Evolutionary conservation across 2,329 filamentous ascomycete genomes (phyloP).

Genomic region (Zymoseptoria tritici): DNA sequence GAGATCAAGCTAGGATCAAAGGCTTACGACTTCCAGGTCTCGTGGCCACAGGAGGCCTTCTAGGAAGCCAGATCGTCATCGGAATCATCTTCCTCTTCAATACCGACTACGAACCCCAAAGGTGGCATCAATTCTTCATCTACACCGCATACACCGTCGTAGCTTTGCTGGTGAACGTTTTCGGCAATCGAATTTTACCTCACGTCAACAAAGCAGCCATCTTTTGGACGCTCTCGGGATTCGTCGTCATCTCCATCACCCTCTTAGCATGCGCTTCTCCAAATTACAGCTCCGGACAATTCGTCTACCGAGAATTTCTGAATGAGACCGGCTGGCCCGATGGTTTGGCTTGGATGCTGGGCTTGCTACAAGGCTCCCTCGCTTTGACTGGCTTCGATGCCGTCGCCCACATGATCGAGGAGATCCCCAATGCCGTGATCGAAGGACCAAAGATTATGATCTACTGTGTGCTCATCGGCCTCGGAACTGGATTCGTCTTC

Average conservation of each 20-base stretch:
- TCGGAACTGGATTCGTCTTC: conserved; percentile 32
- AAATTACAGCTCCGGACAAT: conserved; percentile 55
- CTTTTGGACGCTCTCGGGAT: conserved; percentile 62
- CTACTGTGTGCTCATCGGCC: conserved; percentile 30
- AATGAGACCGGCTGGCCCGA: conserved; percentile 44
- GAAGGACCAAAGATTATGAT: conserved; percentile 33
- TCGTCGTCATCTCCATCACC: conserved; percentile 62
- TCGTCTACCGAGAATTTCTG: conserved; percentile 61
- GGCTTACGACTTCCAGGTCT: conserved; percentile 36
- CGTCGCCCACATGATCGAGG: conserved; percentile 44
- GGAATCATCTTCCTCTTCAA: conserved; percentile 58
- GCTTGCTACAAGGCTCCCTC: conserved; percentile 33
- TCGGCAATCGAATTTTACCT: conserved; percentile 55
- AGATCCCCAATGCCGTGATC: conserved; percentile 30
- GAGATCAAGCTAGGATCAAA: not conserved
- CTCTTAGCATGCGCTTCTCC: conserved; percentile 59
- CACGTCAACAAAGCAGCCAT: conserved; percentile 62
- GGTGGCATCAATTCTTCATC: conserved; percentile 68
- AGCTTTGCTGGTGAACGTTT: conserved; percentile 59
- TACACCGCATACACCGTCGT: conserved; percentile 58
- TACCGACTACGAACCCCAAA: conserved; percentile 48
- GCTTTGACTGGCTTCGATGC: conserved; percentile 44
- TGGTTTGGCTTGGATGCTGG: conserved; percentile 37
- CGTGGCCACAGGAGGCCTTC: conserved; percentile 59
- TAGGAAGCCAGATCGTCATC: conserved; percentile 60